Evolutionary conservation across 108 stramenopile species (phyloP), one percentile per base, ranked within the genome.

Genomic region (Pseudonitzschia delicatissima): DNA sequence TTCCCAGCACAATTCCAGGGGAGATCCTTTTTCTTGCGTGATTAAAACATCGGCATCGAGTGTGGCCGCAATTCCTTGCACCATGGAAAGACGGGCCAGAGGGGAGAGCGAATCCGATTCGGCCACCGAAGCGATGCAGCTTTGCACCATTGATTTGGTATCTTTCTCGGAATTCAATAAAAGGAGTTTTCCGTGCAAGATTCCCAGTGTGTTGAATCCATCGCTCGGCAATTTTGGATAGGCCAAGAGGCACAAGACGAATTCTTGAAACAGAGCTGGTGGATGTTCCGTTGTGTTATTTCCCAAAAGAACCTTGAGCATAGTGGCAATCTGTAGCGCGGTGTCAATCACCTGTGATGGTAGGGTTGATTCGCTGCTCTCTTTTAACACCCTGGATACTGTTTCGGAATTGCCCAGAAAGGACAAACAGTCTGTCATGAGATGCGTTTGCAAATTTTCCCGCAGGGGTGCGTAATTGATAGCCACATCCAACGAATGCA

Each of bases 161-260:
- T 25, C 9, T 20, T 35, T 15, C 25, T 57, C 35, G 31, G 53
- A 57, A 35, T 27, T 36, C 15, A 32, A 42, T 11, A 74, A 51
- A 31, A 76, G 53, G 3, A 76, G 67, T 27, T 67, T 73, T 13
- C 66, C 74, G 68, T 76, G 76, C 27, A 75, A 51, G 27, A 81
- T 71, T 6, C 74, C 79, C 35, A 73, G 45, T 5, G 57, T 72
- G 25, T 66, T 72, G 44, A 72, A 69, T 12, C 53, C 69, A 40
- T 81, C 79, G 5, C 45, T 57, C 20, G 71, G 71, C 8, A 73
- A 23, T 21, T 49, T 55, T 7, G 68, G 62, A 34, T 66, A 58
- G 33, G 49, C 25, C 55, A 81, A 65, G 2, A 72, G 29, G 1
- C 21, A 6, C n/a, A 36, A 33, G 12, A 81, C 40, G 29, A 70